Base-by-base conservation (phyloP, 2,329 filamentous ascomycete species). In the Monosporascus sp. region DNA sequence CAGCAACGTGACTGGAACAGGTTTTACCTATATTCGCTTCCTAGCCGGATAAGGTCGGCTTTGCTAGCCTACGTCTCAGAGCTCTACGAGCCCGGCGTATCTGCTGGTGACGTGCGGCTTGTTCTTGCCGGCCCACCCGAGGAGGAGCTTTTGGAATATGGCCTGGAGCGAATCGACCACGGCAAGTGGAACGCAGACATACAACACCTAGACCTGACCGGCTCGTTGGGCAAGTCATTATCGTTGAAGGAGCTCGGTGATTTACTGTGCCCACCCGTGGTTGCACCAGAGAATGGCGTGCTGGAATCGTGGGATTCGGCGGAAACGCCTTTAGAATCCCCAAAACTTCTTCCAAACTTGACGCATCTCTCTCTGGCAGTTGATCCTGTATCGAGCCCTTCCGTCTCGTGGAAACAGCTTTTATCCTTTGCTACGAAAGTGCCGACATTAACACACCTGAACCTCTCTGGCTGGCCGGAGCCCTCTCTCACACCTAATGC, bases 301-400 rank as follows among this genome's bases (percentile, higher is more conserved):
- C 71, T 76, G 48, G 80, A 83, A 3, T 80, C 79, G 0, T 83
- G 81, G 81, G 81, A 84, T 45, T 64, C 68, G 1, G 68, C 68
- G 25, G 70, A 72, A 17, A 59, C 60, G 2, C 47, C 58, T 2
- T 55, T 58, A 0, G 55, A 56, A 3, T 62, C 64, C 17, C 60
- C 65, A 1, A 63, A 60, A 39, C 64, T 84, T 18, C 66, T 85
- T 41, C 81, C 82, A 9, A 79, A 79, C 54, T 70, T 86, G 14
- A 84, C 82, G 0, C 81, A 84, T 57, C 71, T 86, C 8, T 85
- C 82, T 2, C 75, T 86, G 2, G 80, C 82, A 4, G 59, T 81
- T 47, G 61, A 70, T 48, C 74, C 76, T 1, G 57, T 62, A 38
- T 66, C 68, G 37, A 43, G 56, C 15, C 52, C 52, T 6, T 64